phyloP scores from a whole-genome alignment of 768 basidiomycete species.

The Fibroporia radiculosa region DNA sequence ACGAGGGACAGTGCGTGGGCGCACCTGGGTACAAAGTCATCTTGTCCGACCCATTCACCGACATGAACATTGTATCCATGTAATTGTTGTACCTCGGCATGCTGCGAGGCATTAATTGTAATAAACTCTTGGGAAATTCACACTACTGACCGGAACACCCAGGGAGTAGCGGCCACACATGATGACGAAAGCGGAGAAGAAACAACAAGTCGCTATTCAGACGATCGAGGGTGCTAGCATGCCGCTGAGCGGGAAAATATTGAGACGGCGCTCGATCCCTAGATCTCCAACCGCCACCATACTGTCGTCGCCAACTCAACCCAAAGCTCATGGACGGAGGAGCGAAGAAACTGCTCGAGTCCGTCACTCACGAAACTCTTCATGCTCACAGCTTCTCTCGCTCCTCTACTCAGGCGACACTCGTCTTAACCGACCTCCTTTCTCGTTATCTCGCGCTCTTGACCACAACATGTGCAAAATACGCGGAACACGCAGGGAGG shows the following conservation, averaged over 20 bases:
- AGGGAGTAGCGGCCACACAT: constrained; percentile 11
- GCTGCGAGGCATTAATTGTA: constrained; percentile 1
- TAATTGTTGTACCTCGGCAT: constrained; percentile 11
- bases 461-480: constrained; percentile 58
- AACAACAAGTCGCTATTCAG: background rate
- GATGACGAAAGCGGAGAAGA: background rate
- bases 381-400: constrained; percentile 75
- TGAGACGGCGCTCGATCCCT: constrained; percentile 1
- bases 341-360: constrained; percentile 56
- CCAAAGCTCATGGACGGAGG: constrained; percentile 40
- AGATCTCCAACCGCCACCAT: constrained; percentile 5
- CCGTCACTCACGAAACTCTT: constrained; percentile 58
- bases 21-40: constrained; percentile 14
- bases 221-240: background rate
- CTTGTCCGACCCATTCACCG: constrained; percentile 13
- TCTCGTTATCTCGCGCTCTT: constrained; percentile 66
- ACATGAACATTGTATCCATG: constrained; percentile 15
- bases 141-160: constrained; percentile 3
- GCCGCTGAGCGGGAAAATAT: background rate
- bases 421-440: constrained; percentile 67
- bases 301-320: background rate
- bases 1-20: background rate
- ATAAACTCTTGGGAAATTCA: background rate
- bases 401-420: constrained; percentile 63
- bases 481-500: constrained; percentile 71